Evolutionary conservation across 208 protist genomes (phyloP), one percentile per base, ranked within the genome.

Genomic region (Tritrichomonas foetus): DNA sequence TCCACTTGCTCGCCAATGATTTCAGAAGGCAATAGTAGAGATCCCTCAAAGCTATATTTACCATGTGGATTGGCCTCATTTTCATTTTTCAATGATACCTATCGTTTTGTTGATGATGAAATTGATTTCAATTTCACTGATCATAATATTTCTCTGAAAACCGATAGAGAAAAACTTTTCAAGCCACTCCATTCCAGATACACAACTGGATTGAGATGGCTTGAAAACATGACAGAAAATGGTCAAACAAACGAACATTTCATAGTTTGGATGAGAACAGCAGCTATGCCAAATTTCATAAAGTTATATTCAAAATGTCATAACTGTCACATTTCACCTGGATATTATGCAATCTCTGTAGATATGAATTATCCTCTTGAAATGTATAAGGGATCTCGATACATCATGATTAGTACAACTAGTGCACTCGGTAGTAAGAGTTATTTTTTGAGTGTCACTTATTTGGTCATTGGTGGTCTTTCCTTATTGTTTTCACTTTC

Each of bases 241-340:
- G 74, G 41, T n/a, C 11, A 9, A 53, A 84, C n/a, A n/a, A n/a
- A 84, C 53, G 74, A 84, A 53, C 74, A 84, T n/a, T 84, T 84
- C 44, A 84, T 84, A 33, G 44, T 84, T n/a, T 84, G 74, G 74
- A 84, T 84, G 74, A 3, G 74, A 84, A 53, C 74, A 53, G 74
- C 41, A 11, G 74, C 74, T 33, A 39, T 84, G 36, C 74, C 74
- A 84, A 53, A 3, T 33, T 53, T 84, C 36, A 25, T 47, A 9
- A 84, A 84, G 53, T 0, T n/a, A 33, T 84, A 53, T 53, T 84
- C 74, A 53, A 49, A n/a, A 33, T 84, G 74, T n/a, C 49, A 16
- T 1, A n/a, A 53, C 30, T 84, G 74, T 44, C 22, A 2, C 0
- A 3, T 84, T 53, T 3, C 3, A 25, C n/a, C 74, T 33, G 74